Conservation (phyloP, 441 rosid genomes). For the Dalechampia spathulata region DNA sequence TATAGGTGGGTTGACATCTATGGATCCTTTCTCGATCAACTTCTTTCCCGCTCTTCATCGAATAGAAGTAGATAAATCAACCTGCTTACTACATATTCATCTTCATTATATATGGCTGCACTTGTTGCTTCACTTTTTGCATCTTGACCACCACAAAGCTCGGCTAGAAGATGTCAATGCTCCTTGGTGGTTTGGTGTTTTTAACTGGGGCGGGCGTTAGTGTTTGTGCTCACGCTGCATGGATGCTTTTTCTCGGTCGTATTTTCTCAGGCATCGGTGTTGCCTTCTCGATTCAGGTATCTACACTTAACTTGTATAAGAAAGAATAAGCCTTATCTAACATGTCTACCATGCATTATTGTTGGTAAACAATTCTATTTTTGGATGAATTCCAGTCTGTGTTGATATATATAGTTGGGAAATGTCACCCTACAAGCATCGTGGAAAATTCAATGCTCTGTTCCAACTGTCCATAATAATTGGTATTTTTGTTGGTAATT, state of each 20-base stretch:
- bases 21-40: too few relatives aligned
- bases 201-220: conserved; percentile 57
- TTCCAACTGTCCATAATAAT: conserved; percentile 69
- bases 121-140: conserved; percentile 63
- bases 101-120: conserved; percentile 77
- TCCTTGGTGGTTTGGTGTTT: conserved; percentile 62
- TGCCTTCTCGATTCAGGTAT: conserved; percentile 72
- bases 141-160: conserved; percentile 44
- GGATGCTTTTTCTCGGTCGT: conserved; percentile 61
- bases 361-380: too few relatives aligned
- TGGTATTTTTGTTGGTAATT: conserved; percentile 59
- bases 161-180: conserved; percentile 51
- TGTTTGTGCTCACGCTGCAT: conserved; percentile 43
- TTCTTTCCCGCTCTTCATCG: too few relatives aligned
- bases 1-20: too few relatives aligned
- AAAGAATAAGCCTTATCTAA: too few relatives aligned
- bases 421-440: conserved; percentile 61
- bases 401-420: conserved; percentile 69
- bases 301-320: too few relatives aligned
- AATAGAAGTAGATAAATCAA: too few relatives aligned
- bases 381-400: conserved; percentile 64
- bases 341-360: too few relatives aligned
- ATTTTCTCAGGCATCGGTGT: conserved; percentile 62
- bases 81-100: conserved; percentile 63
- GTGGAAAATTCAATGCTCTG: conserved; percentile 66